Percentiles rank a stretch among this genome's conserved stretches.
Conservation (phyloP, 2,329 filamentous ascomycete genomes). For the Ophiostoma himal-ulmi region DNA sequence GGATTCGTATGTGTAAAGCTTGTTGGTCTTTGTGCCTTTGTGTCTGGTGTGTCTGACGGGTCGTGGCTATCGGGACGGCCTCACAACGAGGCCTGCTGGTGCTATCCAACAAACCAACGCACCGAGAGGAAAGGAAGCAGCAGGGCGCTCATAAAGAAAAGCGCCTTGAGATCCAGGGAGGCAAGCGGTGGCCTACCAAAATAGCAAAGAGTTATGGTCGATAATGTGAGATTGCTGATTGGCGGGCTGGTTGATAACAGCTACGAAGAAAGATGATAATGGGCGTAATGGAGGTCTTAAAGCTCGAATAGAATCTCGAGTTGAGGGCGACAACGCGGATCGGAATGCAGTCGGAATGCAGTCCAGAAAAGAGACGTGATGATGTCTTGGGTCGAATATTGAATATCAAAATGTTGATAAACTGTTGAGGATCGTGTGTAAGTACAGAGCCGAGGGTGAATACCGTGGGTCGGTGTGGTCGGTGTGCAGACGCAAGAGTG, state of each 20-base stretch:
- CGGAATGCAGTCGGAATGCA: not conserved
- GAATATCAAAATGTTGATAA: not conserved
- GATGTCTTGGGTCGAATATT: not conserved
- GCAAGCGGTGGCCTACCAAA: slow-evolving; percentile 11
- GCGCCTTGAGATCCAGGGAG: slow-evolving; percentile 1
- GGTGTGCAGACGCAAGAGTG: not conserved
- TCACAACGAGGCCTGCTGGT: slow-evolving; percentile 40
- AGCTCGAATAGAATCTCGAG: not conserved
- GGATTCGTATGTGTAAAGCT: not conserved
- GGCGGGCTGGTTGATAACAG: not conserved
- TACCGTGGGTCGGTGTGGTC: not conserved
- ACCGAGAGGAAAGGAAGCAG: slow-evolving; percentile 30
- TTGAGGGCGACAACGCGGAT: not conserved
- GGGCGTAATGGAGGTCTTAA: too few relatives aligned
- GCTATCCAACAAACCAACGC: slow-evolving; percentile 35
- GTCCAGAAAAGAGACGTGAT: not conserved
- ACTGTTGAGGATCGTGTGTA: not conserved
- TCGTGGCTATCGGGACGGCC: slow-evolving; percentile 31
- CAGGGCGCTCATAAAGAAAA: slow-evolving; percentile 21
- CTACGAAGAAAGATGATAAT: too few relatives aligned
- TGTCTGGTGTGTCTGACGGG: not conserved
- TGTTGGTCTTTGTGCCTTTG: not conserved
- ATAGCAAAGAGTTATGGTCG: not conserved
- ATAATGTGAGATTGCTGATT: not conserved
- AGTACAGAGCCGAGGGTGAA: not conserved